Percentiles rank a stretch among this genome's conserved stretches.
These are phyloP conservation scores for Neofusicoccum sp. DNA, from an alignment of 2,329 filamentous ascomycete species.

Conservation along the genomic window DNA sequence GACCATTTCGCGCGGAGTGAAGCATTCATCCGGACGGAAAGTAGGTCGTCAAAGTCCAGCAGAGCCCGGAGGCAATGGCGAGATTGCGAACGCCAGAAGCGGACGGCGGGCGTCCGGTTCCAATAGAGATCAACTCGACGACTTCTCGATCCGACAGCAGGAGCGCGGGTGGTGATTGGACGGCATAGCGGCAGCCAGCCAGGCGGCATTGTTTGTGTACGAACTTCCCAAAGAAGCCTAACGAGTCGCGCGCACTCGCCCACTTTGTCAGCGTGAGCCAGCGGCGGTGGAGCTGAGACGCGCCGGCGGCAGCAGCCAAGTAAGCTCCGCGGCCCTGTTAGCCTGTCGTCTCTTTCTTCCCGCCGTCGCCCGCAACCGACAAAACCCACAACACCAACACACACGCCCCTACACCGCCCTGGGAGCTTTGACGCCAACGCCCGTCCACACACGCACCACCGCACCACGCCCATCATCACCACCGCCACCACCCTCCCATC, in stretches of 20 bases:
- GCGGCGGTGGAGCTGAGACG: neutral
- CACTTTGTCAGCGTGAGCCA: neutral
- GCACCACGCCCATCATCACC: neutral
- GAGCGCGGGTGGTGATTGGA: neutral
- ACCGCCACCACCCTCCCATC: conserved; percentile 12
- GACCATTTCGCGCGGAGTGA: no score
- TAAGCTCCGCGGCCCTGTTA: neutral
- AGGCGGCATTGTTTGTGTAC: neutral
- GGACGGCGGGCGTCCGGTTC: neutral
- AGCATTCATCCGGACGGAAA: no score
- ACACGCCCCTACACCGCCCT: neutral
- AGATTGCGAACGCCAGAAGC: neutral
- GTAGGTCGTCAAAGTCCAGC: no score
- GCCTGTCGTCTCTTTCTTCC: neutral
- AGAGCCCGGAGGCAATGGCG: no score
- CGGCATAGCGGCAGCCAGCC: neutral
- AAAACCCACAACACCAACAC: neutral
- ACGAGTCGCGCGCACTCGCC: neutral
- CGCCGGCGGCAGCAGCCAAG: neutral
- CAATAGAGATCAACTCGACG: neutral
- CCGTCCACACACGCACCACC: no score
- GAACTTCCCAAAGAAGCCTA: neutral
- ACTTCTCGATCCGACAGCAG: neutral
- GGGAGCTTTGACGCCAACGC: neutral
- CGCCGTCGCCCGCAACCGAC: neutral